These are phyloP conservation scores for Colletotrichum sp. DNA, from an alignment of 2,329 filamentous ascomycete genomes.

Conservation along the genomic window DNA sequence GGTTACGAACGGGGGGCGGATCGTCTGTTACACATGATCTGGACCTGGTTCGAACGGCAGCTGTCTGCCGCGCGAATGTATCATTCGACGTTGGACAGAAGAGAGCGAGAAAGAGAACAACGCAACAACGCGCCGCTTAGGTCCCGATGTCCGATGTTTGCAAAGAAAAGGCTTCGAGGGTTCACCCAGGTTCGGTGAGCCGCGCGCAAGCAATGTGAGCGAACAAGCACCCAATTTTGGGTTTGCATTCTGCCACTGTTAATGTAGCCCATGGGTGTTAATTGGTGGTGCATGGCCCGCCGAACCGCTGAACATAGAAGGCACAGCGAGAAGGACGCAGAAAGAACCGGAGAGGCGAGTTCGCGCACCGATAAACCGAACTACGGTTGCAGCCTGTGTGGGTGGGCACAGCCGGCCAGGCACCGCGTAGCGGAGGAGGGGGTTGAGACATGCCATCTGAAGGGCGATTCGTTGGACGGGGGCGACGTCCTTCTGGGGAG, in stretches of 20 bases:
- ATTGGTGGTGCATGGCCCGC: not conserved
- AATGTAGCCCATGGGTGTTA: not conserved
- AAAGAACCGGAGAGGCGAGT: not conserved
- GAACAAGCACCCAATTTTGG: not conserved
- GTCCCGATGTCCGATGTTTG: not conserved
- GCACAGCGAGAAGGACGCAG: not conserved
- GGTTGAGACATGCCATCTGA: conserved; percentile 19
- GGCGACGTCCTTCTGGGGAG: not conserved
- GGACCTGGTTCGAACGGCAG: not conserved
- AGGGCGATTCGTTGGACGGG: conserved; percentile 14
- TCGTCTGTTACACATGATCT: not conserved
- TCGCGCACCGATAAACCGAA: not conserved
- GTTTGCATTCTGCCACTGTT: not conserved
- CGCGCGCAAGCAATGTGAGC: not conserved
- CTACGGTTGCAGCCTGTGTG: not conserved
- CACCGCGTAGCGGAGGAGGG: not conserved
- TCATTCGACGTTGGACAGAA: not conserved
- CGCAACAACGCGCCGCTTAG: not conserved
- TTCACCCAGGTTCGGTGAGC: not conserved
- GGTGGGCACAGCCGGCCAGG: not conserved
- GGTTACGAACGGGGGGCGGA: not conserved
- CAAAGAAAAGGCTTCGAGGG: not conserved
- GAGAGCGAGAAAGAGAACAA: not conserved
- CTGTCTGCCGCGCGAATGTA: not conserved
- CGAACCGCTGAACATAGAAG: not conserved